phyloP scores from a whole-genome alignment of 2,329 filamentous ascomycete species.

The Monilinia fructicola region DNA sequence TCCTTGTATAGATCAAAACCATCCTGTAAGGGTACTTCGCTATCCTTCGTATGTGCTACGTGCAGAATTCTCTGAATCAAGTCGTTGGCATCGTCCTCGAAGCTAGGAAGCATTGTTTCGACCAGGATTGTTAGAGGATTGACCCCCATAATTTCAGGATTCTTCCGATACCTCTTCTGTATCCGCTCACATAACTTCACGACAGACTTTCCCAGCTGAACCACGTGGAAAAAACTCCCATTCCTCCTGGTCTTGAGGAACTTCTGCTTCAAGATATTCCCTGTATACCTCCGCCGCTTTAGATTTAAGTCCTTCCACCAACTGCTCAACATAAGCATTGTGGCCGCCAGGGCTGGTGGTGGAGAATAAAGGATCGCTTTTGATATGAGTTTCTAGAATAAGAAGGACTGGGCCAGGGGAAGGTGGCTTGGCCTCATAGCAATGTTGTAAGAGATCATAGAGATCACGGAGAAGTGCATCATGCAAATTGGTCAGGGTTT shows the following conservation, averaged over 20 bases:
- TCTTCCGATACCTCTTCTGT: constrained; percentile 87
- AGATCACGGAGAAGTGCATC: constrained; percentile 83
- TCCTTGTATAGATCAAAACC: constrained; percentile 93
- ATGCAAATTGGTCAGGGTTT: constrained; percentile 71
- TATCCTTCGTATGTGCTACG: constrained; percentile 64
- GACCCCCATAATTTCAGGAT: constrained; percentile 79
- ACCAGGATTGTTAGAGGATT: constrained; percentile 69
- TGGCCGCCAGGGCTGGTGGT: constrained; percentile 67
- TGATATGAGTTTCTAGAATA: constrained; percentile 78
- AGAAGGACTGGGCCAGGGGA: constrained; percentile 75
- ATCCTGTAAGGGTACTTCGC: constrained; percentile 83
- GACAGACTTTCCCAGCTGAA: constrained; percentile 82
- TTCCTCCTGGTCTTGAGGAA: constrained; percentile 75
- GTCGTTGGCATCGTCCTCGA: constrained; percentile 84
- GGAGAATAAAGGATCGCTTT: constrained; percentile 73
- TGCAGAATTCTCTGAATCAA: constrained; percentile 80
- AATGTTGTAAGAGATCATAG: constrained; percentile 81
- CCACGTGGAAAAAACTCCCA: constrained; percentile 90
- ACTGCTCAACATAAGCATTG: constrained; percentile 68
- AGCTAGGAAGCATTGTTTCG: constrained; percentile 81
- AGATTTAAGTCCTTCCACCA: constrained; percentile 69
- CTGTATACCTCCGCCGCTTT: constrained; percentile 80
- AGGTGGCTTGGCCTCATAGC: constrained; percentile 85
- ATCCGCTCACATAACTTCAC: constrained; percentile 84
- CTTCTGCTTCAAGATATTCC: constrained; percentile 72